A percentile compares a stretch with the other conserved stretches of the same genome.
Evolutionary conservation across 352 stramenopile species (phyloP).

Genomic region (Peronosclerospora sorghi): DNA sequence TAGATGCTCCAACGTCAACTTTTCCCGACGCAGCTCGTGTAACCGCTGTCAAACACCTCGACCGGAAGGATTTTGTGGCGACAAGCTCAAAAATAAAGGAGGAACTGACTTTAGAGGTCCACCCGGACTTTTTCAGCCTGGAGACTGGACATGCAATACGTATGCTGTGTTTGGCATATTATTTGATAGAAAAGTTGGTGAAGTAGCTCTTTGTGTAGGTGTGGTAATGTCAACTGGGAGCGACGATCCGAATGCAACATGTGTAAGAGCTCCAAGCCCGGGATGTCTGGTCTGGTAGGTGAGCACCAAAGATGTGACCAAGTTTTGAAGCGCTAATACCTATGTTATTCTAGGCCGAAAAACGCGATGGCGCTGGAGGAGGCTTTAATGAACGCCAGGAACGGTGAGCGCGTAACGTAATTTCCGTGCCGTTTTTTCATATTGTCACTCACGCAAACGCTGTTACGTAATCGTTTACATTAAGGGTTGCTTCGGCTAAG

Average conservation of each 20-base stretch:
- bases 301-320: neutral
- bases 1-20: conserved; percentile 80
- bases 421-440: neutral
- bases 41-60: conserved; percentile 72
- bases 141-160: conserved; percentile 76
- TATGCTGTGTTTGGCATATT: conserved; percentile 16
- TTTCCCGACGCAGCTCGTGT: conserved; percentile 65
- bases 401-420: conserved; percentile 25
- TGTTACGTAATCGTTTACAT: conserved; percentile 4
- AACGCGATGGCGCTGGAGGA: conserved; percentile 60
- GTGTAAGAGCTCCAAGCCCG: conserved; percentile 72
- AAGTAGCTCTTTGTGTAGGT: conserved; percentile 24
- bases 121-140: conserved; percentile 65
- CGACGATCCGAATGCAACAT: conserved; percentile 80
- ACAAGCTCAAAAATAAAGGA: conserved; percentile 18
- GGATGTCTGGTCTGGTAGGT: conserved; percentile 45
- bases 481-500: conserved; percentile 54
- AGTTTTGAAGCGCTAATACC: neutral
- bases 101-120: conserved; percentile 37
- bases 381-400: conserved; percentile 81
- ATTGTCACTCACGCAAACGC: too few relatives aligned
- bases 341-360: conserved; percentile 42
- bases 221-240: conserved; percentile 83
- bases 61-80: conserved; percentile 24
- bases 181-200: neutral